Evolutionary conservation across 306 rosid genomes (phyloP), one percentile per base, ranked within the genome.

Genomic region (Castanospermum australe): DNA sequence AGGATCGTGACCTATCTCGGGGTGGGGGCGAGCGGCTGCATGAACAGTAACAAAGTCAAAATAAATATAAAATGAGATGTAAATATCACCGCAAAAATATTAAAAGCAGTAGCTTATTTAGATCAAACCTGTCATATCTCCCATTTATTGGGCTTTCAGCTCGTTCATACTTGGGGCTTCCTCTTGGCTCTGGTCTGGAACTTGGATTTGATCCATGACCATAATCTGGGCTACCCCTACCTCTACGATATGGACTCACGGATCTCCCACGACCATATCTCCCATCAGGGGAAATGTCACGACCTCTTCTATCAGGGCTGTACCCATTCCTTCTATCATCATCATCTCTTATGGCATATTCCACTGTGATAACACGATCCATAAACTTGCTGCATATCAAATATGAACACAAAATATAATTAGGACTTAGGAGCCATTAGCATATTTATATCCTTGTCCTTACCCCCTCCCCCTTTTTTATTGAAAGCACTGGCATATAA

Each of bases 281-380:
- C 61, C 91, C 89, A 36, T 92, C 93, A 30, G 92, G 92, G 35
- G 95, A 88, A 25, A 47, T 50, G 75, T 84, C 95, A 24, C 81
- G 93, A 21, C 92, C 94, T 88, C 91, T 88, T 64, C 92, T 90
- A 41, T 90, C 95, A 67, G 95, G 97, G 84, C 95, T 90, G n/a
- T 86, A 62, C 55, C 90, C 93, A 80, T 83, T 85, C 86, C 85
- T 92, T 80, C 50, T 86, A 33, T 87, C 95, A 38, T 92, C 97
- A 56, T 92, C 97, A 81, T 92, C 97, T 73, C 89, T 87, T 50
- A 90, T 89, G 44, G 97, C 97, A 84, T 87, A 92, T 84, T 92
- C 97, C 77, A 92, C 97, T 0, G 97, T 87, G 81, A 92, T 90
- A 71, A 88, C 92, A 45, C 92, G 90, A 65, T 92, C 97, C 92